Base-by-base conservation (phyloP, 2,329 filamentous ascomycete species). In the Colletotrichum sp. region DNA sequence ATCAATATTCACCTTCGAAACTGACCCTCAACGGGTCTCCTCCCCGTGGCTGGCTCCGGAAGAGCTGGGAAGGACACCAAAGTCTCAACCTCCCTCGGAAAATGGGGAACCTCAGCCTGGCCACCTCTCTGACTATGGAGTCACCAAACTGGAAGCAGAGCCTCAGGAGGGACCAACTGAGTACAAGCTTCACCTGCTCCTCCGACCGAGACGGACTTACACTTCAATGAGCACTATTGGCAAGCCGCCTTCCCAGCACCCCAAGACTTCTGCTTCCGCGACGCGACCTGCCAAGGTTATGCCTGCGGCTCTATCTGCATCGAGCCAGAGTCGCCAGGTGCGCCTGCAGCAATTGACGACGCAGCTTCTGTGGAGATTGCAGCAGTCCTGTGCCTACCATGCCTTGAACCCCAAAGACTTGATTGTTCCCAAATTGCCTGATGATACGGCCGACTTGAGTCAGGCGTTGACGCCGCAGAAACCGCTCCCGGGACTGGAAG, bases 1-100 rank as follows among this genome's bases (percentile, higher is more conserved):
- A 76, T 98, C 96, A 10, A 95, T 99, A 79, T 99, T 99, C 84
- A 98, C 96, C 0, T 99, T 95, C 83, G 95, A 98, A 77, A 93
- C 95, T 4, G 94, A 98, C 79, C 95, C 96, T 62, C 95, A 95
- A 3, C 90, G 95, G 83, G 95, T 99, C 44, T 94, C 95, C 16
- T 99, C 96, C 21, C 97, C 97, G 18, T 99, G 97, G 97, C 90
- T 94, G 68, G 92, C 89, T 13, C 90, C 93, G 1, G 87, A 88
- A 52, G 87, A 88, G 55, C 79, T 86, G 32, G 84, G 83, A 71
- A 85, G 82, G 66, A 84, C 82, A 70, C 76, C 76, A 62, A 76
- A 78, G 6, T 74, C 65, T 26, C 71, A 76, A 24, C 65, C 75
- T 39, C 72, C 78, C 74, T 71, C 75, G 68, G 78, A 81, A 60